Conservation (phyloP, 1,284 basidiomycete genomes). For the Meira miltonrushii region DNA sequence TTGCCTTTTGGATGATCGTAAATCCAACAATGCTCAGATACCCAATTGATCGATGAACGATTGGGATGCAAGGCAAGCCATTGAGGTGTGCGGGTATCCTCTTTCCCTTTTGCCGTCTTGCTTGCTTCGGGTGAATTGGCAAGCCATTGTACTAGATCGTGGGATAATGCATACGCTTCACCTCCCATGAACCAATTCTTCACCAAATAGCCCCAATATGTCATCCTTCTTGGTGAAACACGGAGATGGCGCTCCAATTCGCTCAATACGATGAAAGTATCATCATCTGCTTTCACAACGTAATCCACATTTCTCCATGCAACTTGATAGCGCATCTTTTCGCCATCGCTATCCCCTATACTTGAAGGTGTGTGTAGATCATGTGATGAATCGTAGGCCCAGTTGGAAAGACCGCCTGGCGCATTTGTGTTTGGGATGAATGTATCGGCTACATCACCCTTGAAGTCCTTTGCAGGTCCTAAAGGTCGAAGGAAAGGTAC, state of each 20-base stretch:
- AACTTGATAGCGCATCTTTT: constrained; percentile 26
- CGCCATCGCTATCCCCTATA: not conserved
- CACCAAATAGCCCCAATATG: constrained; percentile 64
- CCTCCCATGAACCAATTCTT: constrained; percentile 94
- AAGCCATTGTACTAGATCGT: constrained; percentile 82
- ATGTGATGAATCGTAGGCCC: not conserved
- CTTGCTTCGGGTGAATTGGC: constrained; percentile 68
- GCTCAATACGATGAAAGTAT: constrained; percentile 45
- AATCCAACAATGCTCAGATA: constrained; percentile 90
- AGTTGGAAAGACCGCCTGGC: not conserved
- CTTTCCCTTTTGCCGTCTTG: constrained; percentile 70
- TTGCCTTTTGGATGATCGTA: constrained; percentile 92
- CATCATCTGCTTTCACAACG: constrained; percentile 51
- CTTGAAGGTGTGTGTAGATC: not conserved
- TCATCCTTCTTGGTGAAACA: constrained; percentile 40
- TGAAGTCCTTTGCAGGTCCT: constrained; percentile 7
- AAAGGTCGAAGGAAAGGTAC: constrained; percentile 61
- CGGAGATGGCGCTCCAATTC: constrained; percentile 50
- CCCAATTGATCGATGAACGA: constrained; percentile 74
- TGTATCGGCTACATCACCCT: not conserved
- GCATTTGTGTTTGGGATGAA: not conserved
- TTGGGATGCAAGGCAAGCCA: constrained; percentile 90
- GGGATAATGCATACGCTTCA: constrained; percentile 85
- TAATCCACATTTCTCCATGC: constrained; percentile 51
- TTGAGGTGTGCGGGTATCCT: constrained; percentile 86